Base-by-base conservation (phyloP, 352 stramenopile species). In the Phytophthora litchii region DNA sequence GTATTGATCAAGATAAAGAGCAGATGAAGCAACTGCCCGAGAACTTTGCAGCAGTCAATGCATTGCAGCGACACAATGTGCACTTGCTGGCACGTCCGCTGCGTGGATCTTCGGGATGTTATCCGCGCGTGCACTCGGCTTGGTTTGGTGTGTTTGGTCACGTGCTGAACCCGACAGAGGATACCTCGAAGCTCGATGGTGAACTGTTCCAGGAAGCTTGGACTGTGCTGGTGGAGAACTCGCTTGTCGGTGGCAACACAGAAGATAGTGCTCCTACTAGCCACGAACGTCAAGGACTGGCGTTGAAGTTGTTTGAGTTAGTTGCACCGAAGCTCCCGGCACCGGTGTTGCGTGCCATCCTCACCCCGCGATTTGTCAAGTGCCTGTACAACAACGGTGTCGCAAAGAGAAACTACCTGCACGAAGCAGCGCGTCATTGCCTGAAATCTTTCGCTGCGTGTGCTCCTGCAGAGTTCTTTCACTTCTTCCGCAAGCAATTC, bases 261-360 rank as follows among this genome's bases (percentile, higher is more conserved):
- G 62, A 67, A 0, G 58, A 70, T 5, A 60, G 31, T 27, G 67
- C 48, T 0, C 67, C 65, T 25, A 68, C 82, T 34, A 94, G 84
- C 16, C 86, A 95, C 68, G 86, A 93, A 43, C 84, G 86, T 32
- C 81, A 87, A 45, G 84, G 79, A 0, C 62, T 91, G 34, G 86
- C 83, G 40, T 64, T 95, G 49, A 95, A 95, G 70, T 57, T 95
- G 41, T 92, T 95, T 58, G 84, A 94, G 69, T 62, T 91, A 0
- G 61, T 92, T 37, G 60, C 88, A 5, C 71, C 78, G 4, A 58
- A 70, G 36, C 56, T 95, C 29, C 77, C 80, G 6, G 61, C 66
- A 3, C 46, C 77, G 7, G 45, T 88, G 23, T 46, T 93, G 16
- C 76, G 78, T 27, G 62, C 81, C 5, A 85, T 90, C 31, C 67